Evolutionary conservation across 495 filamentous ascomycete genomes (phyloP).

Genomic region (Neurospora sp.): DNA sequence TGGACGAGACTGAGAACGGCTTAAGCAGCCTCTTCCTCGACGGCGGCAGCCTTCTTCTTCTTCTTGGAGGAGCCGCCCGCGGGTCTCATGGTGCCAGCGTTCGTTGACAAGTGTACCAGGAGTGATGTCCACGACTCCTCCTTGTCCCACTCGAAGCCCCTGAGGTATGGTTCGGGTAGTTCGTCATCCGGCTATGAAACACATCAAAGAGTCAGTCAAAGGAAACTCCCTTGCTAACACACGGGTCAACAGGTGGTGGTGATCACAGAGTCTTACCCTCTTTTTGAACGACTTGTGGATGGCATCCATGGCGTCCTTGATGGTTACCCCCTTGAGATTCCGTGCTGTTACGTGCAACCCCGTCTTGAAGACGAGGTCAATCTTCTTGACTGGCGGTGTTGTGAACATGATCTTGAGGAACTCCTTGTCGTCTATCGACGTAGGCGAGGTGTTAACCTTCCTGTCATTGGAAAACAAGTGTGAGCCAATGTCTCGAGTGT

Average conservation of each 20-base stretch:
- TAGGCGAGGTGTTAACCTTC: conserved; percentile 83
- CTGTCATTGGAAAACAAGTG: conserved; percentile 33
- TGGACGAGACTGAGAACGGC: background rate
- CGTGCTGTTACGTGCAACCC: conserved; percentile 82
- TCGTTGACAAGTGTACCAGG: conserved; percentile 73
- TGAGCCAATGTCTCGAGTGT: background rate
- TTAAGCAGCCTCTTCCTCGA: conserved; percentile 17
- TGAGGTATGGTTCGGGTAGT: conserved; percentile 69
- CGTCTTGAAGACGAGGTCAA: conserved; percentile 80
- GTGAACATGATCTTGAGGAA: conserved; percentile 70
- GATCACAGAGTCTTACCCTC: conserved; percentile 47
- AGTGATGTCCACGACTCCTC: conserved; percentile 66
- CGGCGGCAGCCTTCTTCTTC: conserved; percentile 51
- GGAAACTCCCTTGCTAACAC: background rate
- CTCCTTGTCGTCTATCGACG: conserved; percentile 66
- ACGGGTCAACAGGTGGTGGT: background rate
- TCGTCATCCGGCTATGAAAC: conserved; percentile 71
- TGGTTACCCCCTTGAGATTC: conserved; percentile 85
- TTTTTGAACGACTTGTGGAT: conserved; percentile 94
- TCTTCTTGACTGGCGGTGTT: conserved; percentile 78
- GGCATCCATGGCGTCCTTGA: conserved; percentile 88
- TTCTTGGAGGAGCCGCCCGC: conserved; percentile 45
- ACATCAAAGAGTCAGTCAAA: background rate
- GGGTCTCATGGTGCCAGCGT: conserved; percentile 33
- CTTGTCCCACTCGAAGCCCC: conserved; percentile 91